Percentiles rank a stretch among this genome's conserved stretches.
phyloP scores from a whole-genome alignment of 2,329 filamentous ascomycete genomes.

The Cladosporium sp. region DNA sequence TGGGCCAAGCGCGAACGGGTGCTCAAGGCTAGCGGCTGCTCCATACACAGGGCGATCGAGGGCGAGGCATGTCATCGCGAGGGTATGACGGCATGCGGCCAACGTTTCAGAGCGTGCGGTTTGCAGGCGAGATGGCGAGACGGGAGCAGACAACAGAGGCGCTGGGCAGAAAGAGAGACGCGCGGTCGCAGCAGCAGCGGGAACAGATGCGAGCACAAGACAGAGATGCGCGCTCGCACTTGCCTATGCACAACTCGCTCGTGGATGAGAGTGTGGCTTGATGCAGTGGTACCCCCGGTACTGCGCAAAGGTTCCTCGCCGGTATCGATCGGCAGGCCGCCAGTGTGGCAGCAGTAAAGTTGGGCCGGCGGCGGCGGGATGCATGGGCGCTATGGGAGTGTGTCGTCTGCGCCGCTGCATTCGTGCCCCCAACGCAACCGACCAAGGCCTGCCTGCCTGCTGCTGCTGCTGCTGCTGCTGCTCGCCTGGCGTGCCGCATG shows the following conservation, averaged over 20 bases:
- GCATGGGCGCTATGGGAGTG: slow-evolving; percentile 1
- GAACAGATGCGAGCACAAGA: neutral
- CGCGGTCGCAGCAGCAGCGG: neutral
- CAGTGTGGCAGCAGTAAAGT: neutral
- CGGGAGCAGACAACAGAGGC: neutral
- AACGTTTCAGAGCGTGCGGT: slow-evolving; percentile 1
- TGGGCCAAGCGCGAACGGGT: slow-evolving; percentile 6
- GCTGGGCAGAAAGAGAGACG: neutral
- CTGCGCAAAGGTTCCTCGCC: slow-evolving; percentile 6
- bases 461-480: neutral
- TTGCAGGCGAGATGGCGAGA: neutral
- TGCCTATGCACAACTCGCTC: slow-evolving; percentile 2
- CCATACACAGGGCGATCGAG: slow-evolving; percentile 1
- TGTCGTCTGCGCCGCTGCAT: slow-evolving; percentile 7
- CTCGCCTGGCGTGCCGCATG: neutral
- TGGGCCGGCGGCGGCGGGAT: slow-evolving; percentile 1
- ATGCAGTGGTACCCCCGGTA: slow-evolving; percentile 9
- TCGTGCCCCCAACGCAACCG: slow-evolving; percentile 7
- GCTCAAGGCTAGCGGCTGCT: neutral
- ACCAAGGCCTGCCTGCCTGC: neutral
- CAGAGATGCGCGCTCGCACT: neutral
- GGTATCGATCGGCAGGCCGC: neutral
- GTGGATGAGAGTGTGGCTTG: slow-evolving; percentile 1
- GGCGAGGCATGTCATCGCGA: slow-evolving; percentile 1
- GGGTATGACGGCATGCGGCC: slow-evolving; percentile 7